These are phyloP conservation scores for Candida freyschussii DNA, from an alignment of 1,139 yeast genomes.

Conservation along the genomic window DNA sequence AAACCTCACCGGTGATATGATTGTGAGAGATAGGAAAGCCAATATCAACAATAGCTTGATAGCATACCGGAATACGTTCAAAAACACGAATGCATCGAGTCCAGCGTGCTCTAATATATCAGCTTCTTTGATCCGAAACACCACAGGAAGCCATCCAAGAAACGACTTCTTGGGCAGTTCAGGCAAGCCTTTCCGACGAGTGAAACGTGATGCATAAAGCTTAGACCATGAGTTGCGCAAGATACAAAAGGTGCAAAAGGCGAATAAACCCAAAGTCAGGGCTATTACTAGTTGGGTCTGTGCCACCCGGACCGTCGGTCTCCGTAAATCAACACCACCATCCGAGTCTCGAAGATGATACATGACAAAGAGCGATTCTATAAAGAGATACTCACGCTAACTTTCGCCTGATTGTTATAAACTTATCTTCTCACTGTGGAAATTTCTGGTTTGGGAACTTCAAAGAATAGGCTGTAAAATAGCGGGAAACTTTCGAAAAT, in stretches of 20 bases:
- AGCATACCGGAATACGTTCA: conserved; percentile 72
- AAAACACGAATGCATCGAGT: conserved; percentile 82
- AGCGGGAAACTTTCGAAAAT: too few relatives aligned
- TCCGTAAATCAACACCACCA: conserved; percentile 34
- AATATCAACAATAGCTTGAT: conserved; percentile 51
- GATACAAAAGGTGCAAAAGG: conserved; percentile 59
- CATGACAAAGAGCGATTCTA: too few relatives aligned
- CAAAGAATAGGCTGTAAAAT: too few relatives aligned
- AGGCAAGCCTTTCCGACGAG: conserved; percentile 33
- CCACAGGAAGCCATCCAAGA: conserved; percentile 75
- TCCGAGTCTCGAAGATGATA: too few relatives aligned
- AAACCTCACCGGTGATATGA: conserved; percentile 66
- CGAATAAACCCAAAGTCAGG: conserved; percentile 53
- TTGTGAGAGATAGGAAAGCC: conserved; percentile 49
- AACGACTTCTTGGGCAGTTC: conserved; percentile 47
- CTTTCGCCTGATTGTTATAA: too few relatives aligned
- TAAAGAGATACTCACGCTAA: too few relatives aligned
- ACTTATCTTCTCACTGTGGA: too few relatives aligned
- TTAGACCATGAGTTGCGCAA: conserved; percentile 64
- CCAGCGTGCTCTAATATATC: conserved; percentile 89
- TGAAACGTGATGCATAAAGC: conserved; percentile 57
- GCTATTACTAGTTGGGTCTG: conserved; percentile 58
- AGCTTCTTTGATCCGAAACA: conserved; percentile 62
- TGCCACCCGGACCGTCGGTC: conserved; percentile 39
- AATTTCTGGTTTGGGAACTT: too few relatives aligned